These are phyloP conservation scores for Talaromyces sp. DNA, from an alignment of 2,329 filamentous ascomycete species.

Conservation along the genomic window DNA sequence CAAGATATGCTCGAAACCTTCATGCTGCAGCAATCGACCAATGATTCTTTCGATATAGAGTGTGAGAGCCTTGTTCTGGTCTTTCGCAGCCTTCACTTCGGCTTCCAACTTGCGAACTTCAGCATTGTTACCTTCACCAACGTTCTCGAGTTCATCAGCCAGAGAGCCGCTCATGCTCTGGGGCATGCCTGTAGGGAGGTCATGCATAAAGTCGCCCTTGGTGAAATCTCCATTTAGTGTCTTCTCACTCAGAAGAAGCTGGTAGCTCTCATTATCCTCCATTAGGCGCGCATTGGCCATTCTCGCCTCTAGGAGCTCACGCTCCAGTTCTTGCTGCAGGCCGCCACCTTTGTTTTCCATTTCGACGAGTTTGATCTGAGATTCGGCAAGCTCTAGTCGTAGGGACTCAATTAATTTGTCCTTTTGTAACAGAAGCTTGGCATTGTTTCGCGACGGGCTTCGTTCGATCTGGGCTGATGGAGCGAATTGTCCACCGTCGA, in stretches of 20 bases:
- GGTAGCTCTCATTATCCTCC: conserved; percentile 99
- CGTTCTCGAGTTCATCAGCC: conserved; percentile 82
- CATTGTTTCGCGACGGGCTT: conserved; percentile 84
- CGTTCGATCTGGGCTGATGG: conserved; percentile 79
- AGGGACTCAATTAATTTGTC: conserved; percentile 94
- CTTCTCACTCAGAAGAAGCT: conserved; percentile 88
- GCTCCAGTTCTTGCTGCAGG: conserved; percentile 83
- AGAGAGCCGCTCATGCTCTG: conserved; percentile 52
- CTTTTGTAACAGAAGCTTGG: conserved; percentile 87
- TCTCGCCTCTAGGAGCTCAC: conserved; percentile 81
- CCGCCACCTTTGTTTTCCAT: conserved; percentile 90
- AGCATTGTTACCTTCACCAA: conserved; percentile 53
- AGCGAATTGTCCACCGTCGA: conserved; percentile 77
- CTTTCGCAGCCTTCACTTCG: conserved; percentile 75
- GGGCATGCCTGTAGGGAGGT: conserved; percentile 49
- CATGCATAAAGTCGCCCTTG: conserved; percentile 72
- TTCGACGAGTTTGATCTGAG: conserved; percentile 91
- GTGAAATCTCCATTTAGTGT: conserved; percentile 91
- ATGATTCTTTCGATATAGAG: conserved; percentile 99
- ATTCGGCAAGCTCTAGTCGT: conserved; percentile 85
- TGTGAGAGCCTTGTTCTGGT: conserved; percentile 94
- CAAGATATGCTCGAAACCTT: conserved; percentile 90
- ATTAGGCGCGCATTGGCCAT: conserved; percentile 94
- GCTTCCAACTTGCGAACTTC: conserved; percentile 67
- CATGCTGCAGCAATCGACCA: conserved; percentile 85